Percentiles rank a stretch among this genome's conserved stretches.
Conservation (phyloP, 108 stramenopile species). For the Skeletonema potamos region DNA sequence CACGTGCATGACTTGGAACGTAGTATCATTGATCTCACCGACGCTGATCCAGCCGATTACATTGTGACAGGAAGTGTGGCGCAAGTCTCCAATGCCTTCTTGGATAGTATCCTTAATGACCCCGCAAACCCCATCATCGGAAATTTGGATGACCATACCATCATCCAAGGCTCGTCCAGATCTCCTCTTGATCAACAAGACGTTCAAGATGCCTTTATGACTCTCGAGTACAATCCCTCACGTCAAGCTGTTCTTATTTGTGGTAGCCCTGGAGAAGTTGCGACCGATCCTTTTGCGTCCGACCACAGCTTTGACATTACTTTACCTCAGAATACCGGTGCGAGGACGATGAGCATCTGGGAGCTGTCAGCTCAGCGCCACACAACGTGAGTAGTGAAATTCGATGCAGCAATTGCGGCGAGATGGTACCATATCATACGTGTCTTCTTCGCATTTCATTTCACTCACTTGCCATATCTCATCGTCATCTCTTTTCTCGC, state of each 20-base stretch:
- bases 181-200: background rate
- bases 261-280: constrained; percentile 51
- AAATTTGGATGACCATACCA: constrained; percentile 1
- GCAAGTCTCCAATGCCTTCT: constrained; percentile 3
- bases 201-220: constrained; percentile 14
- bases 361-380: background rate
- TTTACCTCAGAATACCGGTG: background rate
- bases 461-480: background rate
- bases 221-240: background rate
- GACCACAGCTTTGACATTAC: background rate
- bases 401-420: background rate
- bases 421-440: background rate
- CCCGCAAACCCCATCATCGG: background rate
- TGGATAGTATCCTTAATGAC: background rate
- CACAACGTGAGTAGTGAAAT: background rate
- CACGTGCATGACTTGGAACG: constrained; percentile 31
- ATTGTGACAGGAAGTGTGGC: constrained; percentile 1
- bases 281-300: constrained; percentile 11
- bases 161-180: background rate
- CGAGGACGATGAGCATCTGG: background rate
- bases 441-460: background rate
- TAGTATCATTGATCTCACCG: constrained; percentile 37
- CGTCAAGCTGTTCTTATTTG: constrained; percentile 35
- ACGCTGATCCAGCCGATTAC: constrained; percentile 4
- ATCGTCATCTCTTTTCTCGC: background rate